Percentiles rank a stretch among this genome's conserved stretches.
Conservation (phyloP, 345 rosid species). For the Turnera subulata region DNA sequence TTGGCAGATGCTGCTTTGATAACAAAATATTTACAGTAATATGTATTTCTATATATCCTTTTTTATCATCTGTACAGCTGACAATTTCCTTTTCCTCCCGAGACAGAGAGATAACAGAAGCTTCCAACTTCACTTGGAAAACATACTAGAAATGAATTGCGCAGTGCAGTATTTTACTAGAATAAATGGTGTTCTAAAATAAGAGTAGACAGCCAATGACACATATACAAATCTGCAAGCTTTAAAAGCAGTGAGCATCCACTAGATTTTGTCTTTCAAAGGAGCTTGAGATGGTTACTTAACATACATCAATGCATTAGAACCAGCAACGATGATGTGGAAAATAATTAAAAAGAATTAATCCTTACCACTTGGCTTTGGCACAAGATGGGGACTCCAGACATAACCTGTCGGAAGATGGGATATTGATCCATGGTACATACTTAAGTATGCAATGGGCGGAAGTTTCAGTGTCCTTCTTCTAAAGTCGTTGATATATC, state of each 20-base stretch:
- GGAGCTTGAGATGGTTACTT: neutral
- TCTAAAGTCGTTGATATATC: conserved; percentile 89
- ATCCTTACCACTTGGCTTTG: conserved; percentile 85
- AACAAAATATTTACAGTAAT: neutral
- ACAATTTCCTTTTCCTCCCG: too few relatives aligned
- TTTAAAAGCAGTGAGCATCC: too few relatives aligned
- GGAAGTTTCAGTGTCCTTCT: conserved; percentile 77
- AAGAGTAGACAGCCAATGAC: too few relatives aligned
- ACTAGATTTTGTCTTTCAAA: too few relatives aligned
- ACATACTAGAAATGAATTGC: too few relatives aligned
- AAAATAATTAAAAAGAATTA: neutral
- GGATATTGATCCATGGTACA: conserved; percentile 89
- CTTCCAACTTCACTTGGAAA: too few relatives aligned
- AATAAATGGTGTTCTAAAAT: too few relatives aligned
- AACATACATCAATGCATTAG: neutral
- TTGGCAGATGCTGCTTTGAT: neutral
- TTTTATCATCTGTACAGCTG: too few relatives aligned
- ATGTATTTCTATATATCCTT: neutral
- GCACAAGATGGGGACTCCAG: conserved; percentile 98
- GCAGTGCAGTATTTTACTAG: too few relatives aligned
- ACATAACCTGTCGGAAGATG: conserved; percentile 95
- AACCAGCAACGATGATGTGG: neutral
- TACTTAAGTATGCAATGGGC: conserved; percentile 92
- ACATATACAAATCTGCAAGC: too few relatives aligned
- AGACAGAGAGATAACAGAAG: too few relatives aligned